Conservation (phyloP, 148 eudicot genomes). For the Rheum nobile region DNA sequence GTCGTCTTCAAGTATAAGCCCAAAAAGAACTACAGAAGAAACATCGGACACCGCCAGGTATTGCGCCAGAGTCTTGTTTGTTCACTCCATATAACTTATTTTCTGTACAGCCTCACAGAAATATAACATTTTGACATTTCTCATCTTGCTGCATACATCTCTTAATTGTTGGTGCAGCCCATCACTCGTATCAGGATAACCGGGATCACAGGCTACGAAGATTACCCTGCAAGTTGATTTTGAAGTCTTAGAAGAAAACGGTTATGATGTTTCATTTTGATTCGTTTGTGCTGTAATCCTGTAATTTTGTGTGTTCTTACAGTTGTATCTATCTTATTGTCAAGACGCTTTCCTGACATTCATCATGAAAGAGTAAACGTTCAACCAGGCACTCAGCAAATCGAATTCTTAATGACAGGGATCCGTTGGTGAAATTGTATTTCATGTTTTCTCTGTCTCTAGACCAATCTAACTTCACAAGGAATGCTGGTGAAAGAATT, state of each 20-base stretch:
- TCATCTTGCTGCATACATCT: not conserved
- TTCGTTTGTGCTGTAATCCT: not conserved
- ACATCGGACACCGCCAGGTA: slow-evolving; percentile 97
- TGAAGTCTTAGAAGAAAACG: not conserved
- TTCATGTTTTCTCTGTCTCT: not conserved
- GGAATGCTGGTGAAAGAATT: not conserved
- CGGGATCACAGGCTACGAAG: slow-evolving; percentile 77
- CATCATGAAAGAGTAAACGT: not conserved
- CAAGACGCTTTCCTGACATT: not conserved
- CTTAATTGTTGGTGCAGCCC: slow-evolving; percentile 39
- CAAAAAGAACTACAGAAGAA: slow-evolving; percentile 85
- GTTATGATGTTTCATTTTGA: not conserved
- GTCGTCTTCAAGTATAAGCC: slow-evolving; percentile 80
- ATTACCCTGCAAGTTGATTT: slow-evolving; percentile 33
- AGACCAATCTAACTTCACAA: not conserved
- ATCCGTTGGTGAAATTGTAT: not conserved
- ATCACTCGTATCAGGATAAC: slow-evolving; percentile 64
- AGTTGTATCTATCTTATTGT: not conserved
- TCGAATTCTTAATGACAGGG: not conserved
- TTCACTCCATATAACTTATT: not conserved
- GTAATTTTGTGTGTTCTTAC: not conserved
- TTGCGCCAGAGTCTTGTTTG: not conserved
- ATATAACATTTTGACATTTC: not conserved
- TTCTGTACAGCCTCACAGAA: not conserved
- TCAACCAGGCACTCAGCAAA: not conserved